Conservation (phyloP, 805 yeast genomes). For the Saccharomycopsis fodiens region DNA sequence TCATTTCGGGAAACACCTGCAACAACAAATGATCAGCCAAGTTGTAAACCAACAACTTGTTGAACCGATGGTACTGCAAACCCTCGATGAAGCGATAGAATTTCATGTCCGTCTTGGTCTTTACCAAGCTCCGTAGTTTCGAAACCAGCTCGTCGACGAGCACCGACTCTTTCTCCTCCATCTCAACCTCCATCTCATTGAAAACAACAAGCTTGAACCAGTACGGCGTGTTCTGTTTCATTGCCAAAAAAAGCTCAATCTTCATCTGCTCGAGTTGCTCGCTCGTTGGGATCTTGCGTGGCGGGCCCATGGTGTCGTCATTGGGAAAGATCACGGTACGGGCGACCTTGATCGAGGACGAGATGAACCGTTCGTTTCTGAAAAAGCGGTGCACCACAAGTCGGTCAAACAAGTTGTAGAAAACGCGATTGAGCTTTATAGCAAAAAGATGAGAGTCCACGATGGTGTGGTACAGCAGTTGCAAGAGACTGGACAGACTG, state of each 20-base stretch:
- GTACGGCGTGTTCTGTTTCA: constrained; percentile 22
- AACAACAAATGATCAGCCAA: constrained; percentile 36
- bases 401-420: constrained; percentile 23
- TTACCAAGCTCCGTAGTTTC: constrained; percentile 12
- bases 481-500: constrained; percentile 6
- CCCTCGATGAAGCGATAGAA: constrained; percentile 27
- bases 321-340: constrained; percentile 39
- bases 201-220: constrained; percentile 23
- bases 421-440: constrained; percentile 19
- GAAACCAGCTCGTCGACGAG: constrained; percentile 20
- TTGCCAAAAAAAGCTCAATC: constrained; percentile 21
- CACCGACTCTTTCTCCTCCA: constrained; percentile 21
- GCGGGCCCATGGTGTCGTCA: constrained; percentile 44
- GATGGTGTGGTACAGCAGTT: constrained; percentile 10
- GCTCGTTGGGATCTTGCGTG: constrained; percentile 34
- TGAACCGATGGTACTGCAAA: constrained; percentile 32
- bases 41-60: constrained; percentile 36
- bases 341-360: constrained; percentile 24
- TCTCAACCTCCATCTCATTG: constrained; percentile 20
- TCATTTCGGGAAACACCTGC: constrained; percentile 33
- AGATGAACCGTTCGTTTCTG: constrained; percentile 21
- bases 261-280: constrained; percentile 31
- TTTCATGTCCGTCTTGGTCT: constrained; percentile 19
- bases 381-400: constrained; percentile 20
- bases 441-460: constrained; percentile 18